Percentiles rank a stretch among this genome's conserved stretches.
phyloP scores from a whole-genome alignment of 2,329 filamentous ascomycete genomes.

The Paradendryphiella salina region DNA sequence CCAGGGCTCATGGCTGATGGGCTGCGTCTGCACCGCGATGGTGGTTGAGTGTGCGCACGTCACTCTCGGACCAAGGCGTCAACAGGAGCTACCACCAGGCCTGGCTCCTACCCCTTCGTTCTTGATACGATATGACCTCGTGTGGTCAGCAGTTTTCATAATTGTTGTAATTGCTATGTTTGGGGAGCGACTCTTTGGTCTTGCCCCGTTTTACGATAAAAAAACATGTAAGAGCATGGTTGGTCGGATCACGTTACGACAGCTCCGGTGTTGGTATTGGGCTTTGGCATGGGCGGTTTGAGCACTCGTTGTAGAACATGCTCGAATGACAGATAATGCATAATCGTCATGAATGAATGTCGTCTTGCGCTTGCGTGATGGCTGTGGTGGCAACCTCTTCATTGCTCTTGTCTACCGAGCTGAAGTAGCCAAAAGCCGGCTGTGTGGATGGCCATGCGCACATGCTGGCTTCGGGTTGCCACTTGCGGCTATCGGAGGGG shows the following conservation, averaged over 20 bases:
- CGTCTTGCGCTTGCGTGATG: background rate
- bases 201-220: slow-evolving; percentile 27
- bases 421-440: background rate
- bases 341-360: slow-evolving; percentile 6
- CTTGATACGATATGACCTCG: slow-evolving; percentile 6
- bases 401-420: background rate
- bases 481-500: background rate
- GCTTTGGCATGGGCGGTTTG: slow-evolving; percentile 9
- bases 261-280: slow-evolving; percentile 17
- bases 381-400: background rate
- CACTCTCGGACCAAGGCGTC: background rate
- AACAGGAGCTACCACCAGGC: slow-evolving; percentile 9
- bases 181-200: slow-evolving; percentile 13
- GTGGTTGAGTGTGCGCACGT: background rate
- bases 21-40: background rate
- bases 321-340: slow-evolving; percentile 17
- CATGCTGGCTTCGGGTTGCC: background rate
- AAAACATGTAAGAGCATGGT: slow-evolving; percentile 27
- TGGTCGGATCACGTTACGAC: slow-evolving; percentile 16
- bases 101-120: slow-evolving; percentile 8
- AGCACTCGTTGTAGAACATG: slow-evolving; percentile 4
- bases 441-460: background rate
- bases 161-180: slow-evolving; percentile 29
- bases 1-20: background rate
- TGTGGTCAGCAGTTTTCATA: slow-evolving; percentile 17